Base-by-base conservation (phyloP, 345 rosid species). In the Eutrema japonicum region DNA sequence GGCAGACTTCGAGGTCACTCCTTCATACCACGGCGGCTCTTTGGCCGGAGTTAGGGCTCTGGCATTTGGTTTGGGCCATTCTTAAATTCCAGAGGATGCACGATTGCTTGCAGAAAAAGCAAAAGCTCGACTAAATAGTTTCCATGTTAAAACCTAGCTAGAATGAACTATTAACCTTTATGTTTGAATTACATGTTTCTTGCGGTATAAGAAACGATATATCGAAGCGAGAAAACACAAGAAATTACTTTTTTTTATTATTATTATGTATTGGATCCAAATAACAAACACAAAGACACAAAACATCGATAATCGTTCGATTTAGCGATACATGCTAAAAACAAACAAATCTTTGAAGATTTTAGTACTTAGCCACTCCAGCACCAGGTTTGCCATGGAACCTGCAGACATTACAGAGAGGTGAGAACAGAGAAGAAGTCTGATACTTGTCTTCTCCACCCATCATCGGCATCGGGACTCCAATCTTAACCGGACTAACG, bases 401-500 rank as follows among this genome's bases (percentile, higher is more conserved):
- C 77, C 83, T 80, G 72, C 91, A 89, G 58, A 54, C 76, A 41
- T 57, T 78, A 72, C 95, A 89, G 37, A 74, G 40, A 71, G 88
- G 58, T 13, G 89, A 89, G 46, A 78, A 82, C 46, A 87, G 73
- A 7, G 89, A 79, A 35, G 84, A 79, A 48, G 88, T 87, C 61
- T 80, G 82, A 70, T 87, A 89, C 72, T 86, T 85, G 74, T 85
- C 85, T 61, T 84, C 85, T 0, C 97, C 95, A 16, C 91, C 93
- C 91, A 85, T 85, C 73, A 85, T 77, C 6, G 91, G 97, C 95
- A 87, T 89, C 0, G 88, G 81, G 3, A 87, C 89, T 4, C 89
- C 95, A n/a, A 48, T 66, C 83, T 77, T 87, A 35, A 82, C 91
- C 5, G 89, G 86, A 48, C 91, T 88, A 10, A 82, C 85, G 55